These are phyloP conservation scores for Persicaria maculosa DNA, from an alignment of 148 eudicot species.

Conservation along the genomic window DNA sequence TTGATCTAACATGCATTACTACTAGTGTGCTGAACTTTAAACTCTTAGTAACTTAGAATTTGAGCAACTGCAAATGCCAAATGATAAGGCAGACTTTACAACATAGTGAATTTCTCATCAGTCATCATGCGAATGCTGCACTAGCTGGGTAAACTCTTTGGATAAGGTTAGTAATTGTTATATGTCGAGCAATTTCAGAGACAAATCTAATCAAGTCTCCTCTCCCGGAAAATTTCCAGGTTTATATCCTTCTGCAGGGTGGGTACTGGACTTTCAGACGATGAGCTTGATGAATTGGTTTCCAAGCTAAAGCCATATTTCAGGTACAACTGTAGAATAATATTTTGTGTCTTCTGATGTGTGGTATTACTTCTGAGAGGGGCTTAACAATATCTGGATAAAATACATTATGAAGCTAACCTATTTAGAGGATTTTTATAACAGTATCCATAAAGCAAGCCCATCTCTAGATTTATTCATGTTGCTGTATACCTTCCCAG, in stretches of 20 bases:
- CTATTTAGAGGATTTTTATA: not conserved
- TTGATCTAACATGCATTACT: not conserved
- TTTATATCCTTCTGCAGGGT: constrained; percentile 93
- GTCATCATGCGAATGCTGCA: not conserved
- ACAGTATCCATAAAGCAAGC: not conserved
- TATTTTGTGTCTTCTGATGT: not conserved
- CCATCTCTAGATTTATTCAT: not conserved
- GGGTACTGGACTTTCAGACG: constrained; percentile 90
- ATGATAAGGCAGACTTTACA: not conserved
- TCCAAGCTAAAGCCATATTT: constrained; percentile 79
- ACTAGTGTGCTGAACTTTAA: too few species aligned
- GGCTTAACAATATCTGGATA: not conserved
- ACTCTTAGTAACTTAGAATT: not conserved
- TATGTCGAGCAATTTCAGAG: constrained; percentile 6
- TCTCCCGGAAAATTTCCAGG: constrained; percentile 30
- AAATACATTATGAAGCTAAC: not conserved
- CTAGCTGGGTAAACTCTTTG: not conserved
- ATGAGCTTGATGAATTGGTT: constrained; percentile 80
- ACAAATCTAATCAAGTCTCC: not conserved
- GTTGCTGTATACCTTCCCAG: not conserved
- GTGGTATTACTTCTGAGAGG: not conserved
- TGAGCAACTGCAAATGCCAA: not conserved
- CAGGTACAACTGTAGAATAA: constrained; percentile 45
- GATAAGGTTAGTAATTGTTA: not conserved
- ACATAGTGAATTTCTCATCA: not conserved